Conservation (phyloP, 495 filamentous ascomycete species). For the Penicillium coprophilum region DNA sequence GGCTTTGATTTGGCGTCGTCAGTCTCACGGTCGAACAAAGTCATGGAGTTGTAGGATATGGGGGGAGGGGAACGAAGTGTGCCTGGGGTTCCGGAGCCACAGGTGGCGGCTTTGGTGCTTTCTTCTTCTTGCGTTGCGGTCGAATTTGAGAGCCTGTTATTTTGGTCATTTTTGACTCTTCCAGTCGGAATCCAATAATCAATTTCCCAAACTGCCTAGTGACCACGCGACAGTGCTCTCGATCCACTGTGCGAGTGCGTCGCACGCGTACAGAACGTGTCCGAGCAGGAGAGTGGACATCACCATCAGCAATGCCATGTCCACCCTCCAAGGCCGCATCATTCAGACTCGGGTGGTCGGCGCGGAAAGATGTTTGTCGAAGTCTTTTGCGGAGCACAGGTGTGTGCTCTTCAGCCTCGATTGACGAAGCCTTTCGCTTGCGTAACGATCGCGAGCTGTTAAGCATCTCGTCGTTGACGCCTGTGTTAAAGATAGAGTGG, state of each 20-base stretch:
- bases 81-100: conserved; percentile 38
- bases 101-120: conserved; percentile 37
- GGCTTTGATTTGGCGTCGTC: conserved; percentile 91
- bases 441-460: conserved; percentile 83
- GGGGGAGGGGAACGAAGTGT: conserved; percentile 47
- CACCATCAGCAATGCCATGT: conserved; percentile 23
- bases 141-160: conserved; percentile 50
- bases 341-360: conserved; percentile 23
- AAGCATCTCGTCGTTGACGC: conserved; percentile 76
- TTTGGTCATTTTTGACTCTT: conserved; percentile 55
- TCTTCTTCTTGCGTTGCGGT: conserved; percentile 37
- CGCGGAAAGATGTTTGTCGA: conserved; percentile 35
- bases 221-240: conserved; percentile 39
- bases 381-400: conserved; percentile 48
- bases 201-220: conserved; percentile 45
- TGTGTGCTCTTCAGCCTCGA: conserved; percentile 52
- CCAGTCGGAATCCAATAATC: conserved; percentile 59
- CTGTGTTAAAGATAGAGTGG: conserved; percentile 77
- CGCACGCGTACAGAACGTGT: conserved; percentile 36
- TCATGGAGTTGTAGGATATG: conserved; percentile 68
- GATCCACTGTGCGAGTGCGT: conserved; percentile 36
- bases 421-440: conserved; percentile 73
- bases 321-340: conserved; percentile 23
- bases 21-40: conserved; percentile 81
- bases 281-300: conserved; percentile 28